A percentile compares a stretch with the other conserved stretches of the same genome.
Evolutionary conservation across 495 filamentous ascomycete genomes (phyloP).

Genomic region (Glarea lozoyensis): DNA sequence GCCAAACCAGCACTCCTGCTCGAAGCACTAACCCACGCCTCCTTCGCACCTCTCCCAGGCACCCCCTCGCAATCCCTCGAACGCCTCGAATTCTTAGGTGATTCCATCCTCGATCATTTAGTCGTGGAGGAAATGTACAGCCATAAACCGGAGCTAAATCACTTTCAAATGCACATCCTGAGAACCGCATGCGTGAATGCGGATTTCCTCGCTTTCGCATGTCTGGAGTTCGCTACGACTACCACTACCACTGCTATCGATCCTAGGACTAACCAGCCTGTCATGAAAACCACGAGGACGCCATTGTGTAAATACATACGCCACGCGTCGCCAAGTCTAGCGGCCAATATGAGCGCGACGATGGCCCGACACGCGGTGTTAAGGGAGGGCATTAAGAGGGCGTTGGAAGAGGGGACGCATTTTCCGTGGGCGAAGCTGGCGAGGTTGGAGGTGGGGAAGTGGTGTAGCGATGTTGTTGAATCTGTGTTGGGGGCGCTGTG

Average conservation of each 20-base stretch:
- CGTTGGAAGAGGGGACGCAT: constrained; percentile 32
- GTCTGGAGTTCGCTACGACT: constrained; percentile 38
- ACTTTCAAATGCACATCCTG: constrained; percentile 63
- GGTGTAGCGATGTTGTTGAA: constrained; percentile 83
- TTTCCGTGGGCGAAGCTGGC: constrained; percentile 74
- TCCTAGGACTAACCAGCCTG: constrained; percentile 10
- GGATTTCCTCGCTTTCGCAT: constrained; percentile 79
- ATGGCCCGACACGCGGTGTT: constrained; percentile 39
- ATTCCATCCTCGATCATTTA: constrained; percentile 75
- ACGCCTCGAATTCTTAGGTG: constrained; percentile 85
- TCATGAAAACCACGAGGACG: constrained; percentile 18
- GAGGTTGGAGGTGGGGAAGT: constrained; percentile 61
- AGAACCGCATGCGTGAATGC: constrained; percentile 75
- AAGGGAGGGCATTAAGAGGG: constrained; percentile 38
- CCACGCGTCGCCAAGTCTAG: constrained; percentile 36
- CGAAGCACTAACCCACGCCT: constrained; percentile 81
- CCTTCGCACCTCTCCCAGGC: constrained; percentile 43
- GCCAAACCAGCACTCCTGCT: constrained; percentile 58
- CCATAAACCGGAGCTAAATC: constrained; percentile 29
- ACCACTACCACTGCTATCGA: constrained; percentile 7
- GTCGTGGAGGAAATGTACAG: constrained; percentile 48
- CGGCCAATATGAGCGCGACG: constrained; percentile 30
- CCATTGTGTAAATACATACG: constrained; percentile 67
- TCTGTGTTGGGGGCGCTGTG: constrained; percentile 75
- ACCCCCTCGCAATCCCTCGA: constrained; percentile 66